A percentile compares a stretch with the other conserved stretches of the same genome.
Evolutionary conservation across 2,329 filamentous ascomycete genomes (phyloP).

Genomic region (Penicillium thymicola): DNA sequence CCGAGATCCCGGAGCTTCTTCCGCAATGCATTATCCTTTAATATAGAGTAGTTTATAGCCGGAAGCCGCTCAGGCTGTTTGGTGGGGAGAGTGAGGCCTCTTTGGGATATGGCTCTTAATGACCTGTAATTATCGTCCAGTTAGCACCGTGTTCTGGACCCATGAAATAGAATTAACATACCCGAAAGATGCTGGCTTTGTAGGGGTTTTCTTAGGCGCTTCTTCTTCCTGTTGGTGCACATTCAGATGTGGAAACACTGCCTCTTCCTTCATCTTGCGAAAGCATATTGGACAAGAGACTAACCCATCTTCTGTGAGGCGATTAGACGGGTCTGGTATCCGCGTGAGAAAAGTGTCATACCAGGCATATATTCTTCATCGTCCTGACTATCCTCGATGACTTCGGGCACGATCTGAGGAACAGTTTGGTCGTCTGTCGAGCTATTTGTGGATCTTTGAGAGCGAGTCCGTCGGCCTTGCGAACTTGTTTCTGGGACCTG

Average conservation of each 20-base stretch:
- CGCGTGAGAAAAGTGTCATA: constrained; percentile 15
- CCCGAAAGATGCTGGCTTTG: constrained; percentile 26
- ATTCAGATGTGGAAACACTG: constrained; percentile 79
- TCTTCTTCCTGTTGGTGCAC: constrained; percentile 44
- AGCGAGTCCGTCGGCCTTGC: constrained; percentile 36
- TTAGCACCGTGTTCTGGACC: constrained; percentile 15
- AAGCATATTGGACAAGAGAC: constrained; percentile 81
- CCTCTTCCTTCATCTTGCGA: constrained; percentile 71
- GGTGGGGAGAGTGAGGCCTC: constrained; percentile 18
- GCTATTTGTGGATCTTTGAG: constrained; percentile 16
- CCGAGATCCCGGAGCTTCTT: constrained; percentile 81
- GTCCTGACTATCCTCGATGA: constrained; percentile 43
- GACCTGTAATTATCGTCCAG: constrained; percentile 17
- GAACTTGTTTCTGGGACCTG: constrained; percentile 30
- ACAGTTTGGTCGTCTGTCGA: background rate
- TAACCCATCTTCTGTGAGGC: constrained; percentile 63
- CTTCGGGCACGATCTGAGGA: constrained; percentile 17
- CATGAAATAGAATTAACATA: constrained; percentile 14
- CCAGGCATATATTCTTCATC: constrained; percentile 35
- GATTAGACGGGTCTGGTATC: constrained; percentile 11
- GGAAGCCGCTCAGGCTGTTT: constrained; percentile 64
- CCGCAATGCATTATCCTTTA: constrained; percentile 73
- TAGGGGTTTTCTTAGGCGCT: constrained; percentile 2
- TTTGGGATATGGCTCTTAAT: constrained; percentile 21
- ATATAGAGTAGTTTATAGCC: constrained; percentile 76